Evolutionary conservation across 108 stramenopile species (phyloP), one percentile per base, ranked within the genome.

Genomic region (Ochromonas danica): DNA sequence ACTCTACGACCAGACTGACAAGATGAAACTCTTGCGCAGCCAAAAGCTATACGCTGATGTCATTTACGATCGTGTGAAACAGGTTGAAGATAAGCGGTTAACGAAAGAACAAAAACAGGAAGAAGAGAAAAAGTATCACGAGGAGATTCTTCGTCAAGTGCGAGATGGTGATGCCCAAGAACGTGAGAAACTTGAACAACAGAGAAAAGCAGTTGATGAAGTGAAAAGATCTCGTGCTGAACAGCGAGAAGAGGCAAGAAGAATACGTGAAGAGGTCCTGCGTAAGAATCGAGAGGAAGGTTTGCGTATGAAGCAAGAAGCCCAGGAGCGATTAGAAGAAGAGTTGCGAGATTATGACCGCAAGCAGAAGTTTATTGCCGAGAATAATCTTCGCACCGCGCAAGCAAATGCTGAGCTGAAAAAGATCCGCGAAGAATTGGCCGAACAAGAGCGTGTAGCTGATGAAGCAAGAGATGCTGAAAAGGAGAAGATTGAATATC

Each of bases 1-100:
- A 14, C 80, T 90, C n/a, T 85, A 85, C 71, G 91, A 92, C 78
- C 87, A 91, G 81, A 91, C 89, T 0, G 91, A 89, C 39, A 91
- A 86, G 61, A 80, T 92, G 71, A 89, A 90, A 78, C 80, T 87
- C 0, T 86, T 92, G 35, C 72, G 91, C 31, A 72, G 82, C 43
- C 87, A 89, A 43, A 84, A 87, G 77, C 80, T 91, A 70, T 86
- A 87, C 31, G 81, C 85, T 27, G 90, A 92, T 0, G 88, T 90
- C 40, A 42, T 92, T 28, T 80, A 85, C 42, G 82, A 70, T 80
- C 43, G 74, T 78, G 14, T 85, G 81, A 81, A 85, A 84, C 61
- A 31, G 62, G 57, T 42, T 42, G 25, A 74, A 80, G 28, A 82
- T 87, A 78, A 40, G 81, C 84, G 60, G 71, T 79, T 71, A 70